phyloP scores from a whole-genome alignment of 768 basidiomycete species.

The Termitomyces sp. region DNA sequence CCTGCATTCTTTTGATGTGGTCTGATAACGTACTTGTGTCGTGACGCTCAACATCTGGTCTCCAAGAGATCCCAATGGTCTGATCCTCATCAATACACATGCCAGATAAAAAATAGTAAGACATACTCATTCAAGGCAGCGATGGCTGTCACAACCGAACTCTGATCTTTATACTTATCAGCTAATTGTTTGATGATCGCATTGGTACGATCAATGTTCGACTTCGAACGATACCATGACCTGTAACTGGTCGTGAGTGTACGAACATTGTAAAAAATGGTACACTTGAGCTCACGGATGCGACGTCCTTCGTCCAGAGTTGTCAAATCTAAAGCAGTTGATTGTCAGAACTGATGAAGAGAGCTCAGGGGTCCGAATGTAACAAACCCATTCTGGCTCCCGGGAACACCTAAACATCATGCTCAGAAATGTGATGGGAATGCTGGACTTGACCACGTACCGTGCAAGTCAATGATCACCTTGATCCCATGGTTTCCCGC shows the following conservation, averaged over 20 bases:
- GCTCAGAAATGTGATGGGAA: background rate
- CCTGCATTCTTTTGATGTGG: background rate
- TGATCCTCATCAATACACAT: constrained; percentile 20
- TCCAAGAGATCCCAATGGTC: constrained; percentile 72
- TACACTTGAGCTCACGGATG: constrained; percentile 41
- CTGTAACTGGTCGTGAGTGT: constrained; percentile 22
- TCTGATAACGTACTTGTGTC: constrained; percentile 31
- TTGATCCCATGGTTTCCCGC: constrained; percentile 71
- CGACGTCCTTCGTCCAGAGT: constrained; percentile 64
- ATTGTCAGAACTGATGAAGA: constrained; percentile 2
- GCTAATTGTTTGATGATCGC: constrained; percentile 62
- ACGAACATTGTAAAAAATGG: background rate
- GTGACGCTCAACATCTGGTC: constrained; percentile 44
- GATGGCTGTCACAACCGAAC: constrained; percentile 59
- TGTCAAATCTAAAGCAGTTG: constrained; percentile 58
- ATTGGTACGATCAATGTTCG: constrained; percentile 66
- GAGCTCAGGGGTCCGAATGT: background rate
- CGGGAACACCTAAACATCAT: constrained; percentile 54
- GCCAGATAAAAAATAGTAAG: background rate
- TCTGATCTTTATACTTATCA: constrained; percentile 50
- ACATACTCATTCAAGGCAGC: constrained; percentile 77
- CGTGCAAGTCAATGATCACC: constrained; percentile 77
- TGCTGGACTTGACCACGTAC: constrained; percentile 18
- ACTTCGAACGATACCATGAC: constrained; percentile 63
- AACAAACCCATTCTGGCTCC: constrained; percentile 76